These are phyloP conservation scores for Cicer yamashitae DNA, from an alignment of 306 rosid species.

Conservation along the genomic window DNA sequence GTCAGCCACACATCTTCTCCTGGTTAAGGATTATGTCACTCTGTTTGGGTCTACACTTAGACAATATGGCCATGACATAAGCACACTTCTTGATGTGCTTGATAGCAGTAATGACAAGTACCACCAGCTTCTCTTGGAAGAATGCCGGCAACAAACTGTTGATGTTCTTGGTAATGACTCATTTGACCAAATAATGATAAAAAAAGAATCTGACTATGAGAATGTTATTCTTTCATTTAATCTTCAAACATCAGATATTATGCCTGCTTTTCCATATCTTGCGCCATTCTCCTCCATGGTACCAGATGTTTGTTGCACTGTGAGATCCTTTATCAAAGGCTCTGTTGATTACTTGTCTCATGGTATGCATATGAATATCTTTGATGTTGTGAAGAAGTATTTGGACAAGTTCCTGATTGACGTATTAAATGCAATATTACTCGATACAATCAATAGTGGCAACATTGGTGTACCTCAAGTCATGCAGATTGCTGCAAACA, in stretches of 20 bases:
- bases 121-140: conserved; percentile 81
- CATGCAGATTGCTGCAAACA: conserved; percentile 93
- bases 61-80: conserved; percentile 78
- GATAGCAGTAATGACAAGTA: conserved; percentile 68
- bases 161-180: conserved; percentile 69
- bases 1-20: conserved; percentile 83
- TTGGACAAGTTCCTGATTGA: conserved; percentile 78
- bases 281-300: conserved; percentile 92
- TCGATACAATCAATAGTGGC: conserved; percentile 63
- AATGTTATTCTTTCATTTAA: conserved; percentile 65
- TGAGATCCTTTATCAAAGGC: conserved; percentile 86
- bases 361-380: conserved; percentile 55
- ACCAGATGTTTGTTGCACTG: conserved; percentile 83
- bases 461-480: conserved; percentile 75
- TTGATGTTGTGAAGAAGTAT: conserved; percentile 70
- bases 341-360: conserved; percentile 86
- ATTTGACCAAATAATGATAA: conserved; percentile 74
- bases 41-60: conserved; percentile 78
- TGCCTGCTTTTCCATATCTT: conserved; percentile 87
- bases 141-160: conserved; percentile 69
- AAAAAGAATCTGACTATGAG: conserved; percentile 81
- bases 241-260: conserved; percentile 78
- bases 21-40: conserved; percentile 92
- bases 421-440: conserved; percentile 70
- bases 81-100: conserved; percentile 76